Percentiles rank a stretch among this genome's conserved stretches.
Conservation (phyloP, 768 basidiomycete genomes). For the Epithele typhae region DNA sequence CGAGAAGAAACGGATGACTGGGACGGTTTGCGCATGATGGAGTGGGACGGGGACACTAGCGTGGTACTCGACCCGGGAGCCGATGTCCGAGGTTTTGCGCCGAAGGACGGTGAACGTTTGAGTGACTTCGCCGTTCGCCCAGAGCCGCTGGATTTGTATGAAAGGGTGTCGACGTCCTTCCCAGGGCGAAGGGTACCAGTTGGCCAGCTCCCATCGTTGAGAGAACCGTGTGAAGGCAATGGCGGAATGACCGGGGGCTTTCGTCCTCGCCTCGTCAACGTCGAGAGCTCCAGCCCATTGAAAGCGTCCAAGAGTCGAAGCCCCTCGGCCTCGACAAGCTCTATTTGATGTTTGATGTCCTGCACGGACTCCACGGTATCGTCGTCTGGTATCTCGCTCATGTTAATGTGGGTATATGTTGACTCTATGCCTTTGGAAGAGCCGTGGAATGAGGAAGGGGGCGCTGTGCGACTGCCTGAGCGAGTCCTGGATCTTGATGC, state of each 20-base stretch:
- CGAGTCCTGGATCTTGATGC: constrained; percentile 18
- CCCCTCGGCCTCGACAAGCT: constrained; percentile 65
- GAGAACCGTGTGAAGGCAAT: constrained; percentile 16
- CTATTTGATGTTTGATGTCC: constrained; percentile 63
- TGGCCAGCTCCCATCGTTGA: constrained; percentile 10
- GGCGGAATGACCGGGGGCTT: constrained; percentile 28
- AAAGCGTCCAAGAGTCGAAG: constrained; percentile 73
- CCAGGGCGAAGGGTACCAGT: constrained; percentile 11
- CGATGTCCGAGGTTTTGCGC: constrained; percentile 8
- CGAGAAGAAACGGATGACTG: constrained; percentile 57
- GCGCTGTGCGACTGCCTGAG: constrained; percentile 22
- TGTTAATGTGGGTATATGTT: constrained; percentile 16
- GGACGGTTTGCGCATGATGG: constrained; percentile 47
- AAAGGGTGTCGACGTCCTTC: constrained; percentile 23
- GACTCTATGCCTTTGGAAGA: constrained; percentile 13
- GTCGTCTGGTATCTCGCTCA: constrained; percentile 44
- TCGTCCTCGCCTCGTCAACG: constrained; percentile 47
- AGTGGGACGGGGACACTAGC: constrained; percentile 6
- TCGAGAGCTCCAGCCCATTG: constrained; percentile 70
- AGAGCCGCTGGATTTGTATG: constrained; percentile 23
- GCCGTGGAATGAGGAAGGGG: constrained; percentile 30
- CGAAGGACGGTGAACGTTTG: constrained; percentile 19
- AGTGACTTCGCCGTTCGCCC: constrained; percentile 19
- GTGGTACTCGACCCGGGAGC: neutral
- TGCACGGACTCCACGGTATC: constrained; percentile 54